phyloP scores from a whole-genome alignment of 805 yeast species.

The Saccharomycopsis sp. region DNA sequence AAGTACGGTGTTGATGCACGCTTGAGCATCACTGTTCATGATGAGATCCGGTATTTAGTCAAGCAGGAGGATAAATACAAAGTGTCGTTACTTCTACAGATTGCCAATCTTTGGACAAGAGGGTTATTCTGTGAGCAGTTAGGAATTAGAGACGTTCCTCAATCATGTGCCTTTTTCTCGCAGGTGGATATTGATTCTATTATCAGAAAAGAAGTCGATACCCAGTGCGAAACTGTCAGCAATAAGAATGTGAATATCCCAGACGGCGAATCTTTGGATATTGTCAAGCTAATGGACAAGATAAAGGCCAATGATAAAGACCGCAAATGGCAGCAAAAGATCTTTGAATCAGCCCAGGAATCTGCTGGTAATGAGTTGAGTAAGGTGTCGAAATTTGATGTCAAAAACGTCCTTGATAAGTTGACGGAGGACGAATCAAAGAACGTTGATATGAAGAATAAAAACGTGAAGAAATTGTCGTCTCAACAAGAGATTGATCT shows the following conservation, averaged over 20 bases:
- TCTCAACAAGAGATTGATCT: not conserved
- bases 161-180: conserved; percentile 91
- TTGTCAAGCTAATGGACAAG: conserved; percentile 42
- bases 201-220: conserved; percentile 84
- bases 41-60: conserved; percentile 80
- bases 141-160: conserved; percentile 86
- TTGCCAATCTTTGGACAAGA: conserved; percentile 92
- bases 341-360: conserved; percentile 1
- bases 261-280: conserved; percentile 73
- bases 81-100: conserved; percentile 78
- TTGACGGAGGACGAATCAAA: not conserved
- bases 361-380: conserved; percentile 2
- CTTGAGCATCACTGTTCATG: conserved; percentile 84
- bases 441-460: not conserved
- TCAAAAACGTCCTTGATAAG: conserved; percentile 2
- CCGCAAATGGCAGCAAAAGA: not conserved
- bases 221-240: conserved; percentile 90
- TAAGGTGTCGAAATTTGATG: conserved; percentile 11
- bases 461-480: not conserved
- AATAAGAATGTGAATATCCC: conserved; percentile 56
- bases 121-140: conserved; percentile 91
- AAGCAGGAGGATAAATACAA: conserved; percentile 67
- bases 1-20: conserved; percentile 68
- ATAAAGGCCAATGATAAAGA: conserved; percentile 7
- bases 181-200: conserved; percentile 88